Evolutionary conservation across 2,329 filamentous ascomycete species (phyloP).

Genomic region (Cyanodermella asteris): DNA sequence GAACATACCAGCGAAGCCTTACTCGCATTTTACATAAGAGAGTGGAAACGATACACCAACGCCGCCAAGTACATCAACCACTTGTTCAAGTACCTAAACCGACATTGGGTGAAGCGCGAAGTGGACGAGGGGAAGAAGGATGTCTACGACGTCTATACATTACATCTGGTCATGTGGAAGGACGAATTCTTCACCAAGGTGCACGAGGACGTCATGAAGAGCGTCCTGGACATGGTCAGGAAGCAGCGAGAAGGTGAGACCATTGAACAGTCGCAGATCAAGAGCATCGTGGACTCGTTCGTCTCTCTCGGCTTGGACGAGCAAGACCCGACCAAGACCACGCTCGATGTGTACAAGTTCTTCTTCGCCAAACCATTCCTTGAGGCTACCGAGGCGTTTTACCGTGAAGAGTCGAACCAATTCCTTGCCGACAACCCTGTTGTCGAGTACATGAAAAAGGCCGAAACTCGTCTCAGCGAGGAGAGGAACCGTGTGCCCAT

Average conservation of each 20-base stretch:
- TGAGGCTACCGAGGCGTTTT: constrained; percentile 62
- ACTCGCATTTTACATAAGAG: constrained; percentile 78
- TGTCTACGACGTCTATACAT: constrained; percentile 91
- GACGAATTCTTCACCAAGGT: constrained; percentile 72
- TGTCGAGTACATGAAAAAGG: constrained; percentile 99
- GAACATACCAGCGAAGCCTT: constrained; percentile 76
- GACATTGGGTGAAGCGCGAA: constrained; percentile 97
- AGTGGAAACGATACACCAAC: constrained; percentile 90
- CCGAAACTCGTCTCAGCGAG: constrained; percentile 61
- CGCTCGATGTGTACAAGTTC: constrained; percentile 78
- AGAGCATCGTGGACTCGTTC: constrained; percentile 89
- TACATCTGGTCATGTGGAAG: constrained; percentile 91
- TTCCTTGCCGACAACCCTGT: constrained; percentile 95
- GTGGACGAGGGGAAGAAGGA: constrained; percentile 98
- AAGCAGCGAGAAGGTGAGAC: constrained; percentile 95
- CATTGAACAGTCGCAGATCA: constrained; percentile 91
- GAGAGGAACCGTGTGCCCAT: constrained; percentile 85
- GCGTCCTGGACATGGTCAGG: constrained; percentile 84
- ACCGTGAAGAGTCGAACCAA: constrained; percentile 74
- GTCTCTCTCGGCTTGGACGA: constrained; percentile 89
- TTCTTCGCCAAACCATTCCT: constrained; percentile 91
- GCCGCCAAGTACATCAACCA: constrained; percentile 97
- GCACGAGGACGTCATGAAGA: constrained; percentile 76
- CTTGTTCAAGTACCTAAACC: constrained; percentile 84
- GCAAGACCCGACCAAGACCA: constrained; percentile 78